Conservation (phyloP, 2,329 filamentous ascomycete genomes). For the Cladophialophora psammophila region DNA sequence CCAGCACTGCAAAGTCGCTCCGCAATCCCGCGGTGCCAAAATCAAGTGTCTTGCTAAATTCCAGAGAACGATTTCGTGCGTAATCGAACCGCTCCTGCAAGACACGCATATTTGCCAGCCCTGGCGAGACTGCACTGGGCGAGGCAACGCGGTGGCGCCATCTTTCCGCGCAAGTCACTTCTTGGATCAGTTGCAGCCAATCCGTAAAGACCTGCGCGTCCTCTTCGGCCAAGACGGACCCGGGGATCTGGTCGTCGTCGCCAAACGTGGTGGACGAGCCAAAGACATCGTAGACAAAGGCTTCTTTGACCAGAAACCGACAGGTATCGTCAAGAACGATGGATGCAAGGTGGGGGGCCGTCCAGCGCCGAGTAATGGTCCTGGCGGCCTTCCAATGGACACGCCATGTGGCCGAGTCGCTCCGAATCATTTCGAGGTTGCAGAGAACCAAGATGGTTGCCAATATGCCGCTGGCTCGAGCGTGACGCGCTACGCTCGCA, state of each 20-base stretch:
- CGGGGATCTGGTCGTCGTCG: conserved; percentile 28
- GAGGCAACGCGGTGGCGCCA: neutral
- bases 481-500: conserved; percentile 13
- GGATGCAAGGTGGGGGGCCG: conserved; percentile 11
- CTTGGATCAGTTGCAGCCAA: conserved; percentile 41
- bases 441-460: conserved; percentile 42
- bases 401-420: conserved; percentile 38
- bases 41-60: conserved; percentile 32
- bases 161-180: conserved; percentile 40
- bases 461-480: conserved; percentile 31
- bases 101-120: conserved; percentile 12
- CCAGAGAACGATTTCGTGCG: conserved; percentile 34
- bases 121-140: neutral
- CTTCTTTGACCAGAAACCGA: conserved; percentile 41
- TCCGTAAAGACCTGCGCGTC: conserved; percentile 40
- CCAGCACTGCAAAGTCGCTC: conserved; percentile 38
- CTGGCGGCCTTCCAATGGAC: conserved; percentile 42
- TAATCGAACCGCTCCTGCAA: conserved; percentile 29
- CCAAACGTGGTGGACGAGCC: conserved; percentile 42
- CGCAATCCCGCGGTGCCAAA: conserved; percentile 32
- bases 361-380: conserved; percentile 39
- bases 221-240: conserved; percentile 31
- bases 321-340: conserved; percentile 28
- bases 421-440: conserved; percentile 41
- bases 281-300: conserved; percentile 43